These are phyloP conservation scores for Mycena crocata DNA, from an alignment of 768 basidiomycete species.

Conservation along the genomic window DNA sequence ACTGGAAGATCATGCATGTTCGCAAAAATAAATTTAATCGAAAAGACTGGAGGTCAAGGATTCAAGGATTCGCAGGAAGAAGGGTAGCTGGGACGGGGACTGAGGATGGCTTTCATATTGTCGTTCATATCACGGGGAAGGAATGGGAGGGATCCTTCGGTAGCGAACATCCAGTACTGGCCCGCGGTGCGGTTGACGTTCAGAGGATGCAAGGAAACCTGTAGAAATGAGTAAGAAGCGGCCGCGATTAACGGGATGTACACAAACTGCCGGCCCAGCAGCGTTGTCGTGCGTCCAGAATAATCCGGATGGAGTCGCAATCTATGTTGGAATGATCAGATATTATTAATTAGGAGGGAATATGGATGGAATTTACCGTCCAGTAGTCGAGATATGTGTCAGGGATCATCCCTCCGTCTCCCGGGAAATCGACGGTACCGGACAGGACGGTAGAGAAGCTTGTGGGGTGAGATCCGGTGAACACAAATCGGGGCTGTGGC, in stretches of 20 bases:
- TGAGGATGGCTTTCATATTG: slow-evolving; percentile 5
- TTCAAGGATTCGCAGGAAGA: not conserved
- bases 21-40: slow-evolving; percentile 14
- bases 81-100: slow-evolving; percentile 18
- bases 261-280: slow-evolving; percentile 21
- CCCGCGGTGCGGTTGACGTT: slow-evolving; percentile 18
- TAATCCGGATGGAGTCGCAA: slow-evolving; percentile 19
- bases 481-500: slow-evolving; percentile 21
- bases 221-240: not conserved
- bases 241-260: not conserved
- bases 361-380: slow-evolving; percentile 8
- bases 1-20: too few relatives aligned
- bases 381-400: slow-evolving; percentile 27
- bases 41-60: slow-evolving; percentile 3
- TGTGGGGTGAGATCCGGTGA: slow-evolving; percentile 10
- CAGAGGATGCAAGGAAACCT: slow-evolving; percentile 25
- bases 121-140: slow-evolving; percentile 19
- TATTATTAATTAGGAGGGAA: not conserved
- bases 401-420: slow-evolving; percentile 23
- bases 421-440: slow-evolving; percentile 29
- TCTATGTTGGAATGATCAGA: slow-evolving; percentile 6
- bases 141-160: slow-evolving; percentile 23
- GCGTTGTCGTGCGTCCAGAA: slow-evolving; percentile 28
- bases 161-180: slow-evolving; percentile 32
- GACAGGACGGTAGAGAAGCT: slow-evolving; percentile 24